These are phyloP conservation scores for Trichosporon sp. DNA, from an alignment of 1,284 basidiomycete species.

Conservation along the genomic window DNA sequence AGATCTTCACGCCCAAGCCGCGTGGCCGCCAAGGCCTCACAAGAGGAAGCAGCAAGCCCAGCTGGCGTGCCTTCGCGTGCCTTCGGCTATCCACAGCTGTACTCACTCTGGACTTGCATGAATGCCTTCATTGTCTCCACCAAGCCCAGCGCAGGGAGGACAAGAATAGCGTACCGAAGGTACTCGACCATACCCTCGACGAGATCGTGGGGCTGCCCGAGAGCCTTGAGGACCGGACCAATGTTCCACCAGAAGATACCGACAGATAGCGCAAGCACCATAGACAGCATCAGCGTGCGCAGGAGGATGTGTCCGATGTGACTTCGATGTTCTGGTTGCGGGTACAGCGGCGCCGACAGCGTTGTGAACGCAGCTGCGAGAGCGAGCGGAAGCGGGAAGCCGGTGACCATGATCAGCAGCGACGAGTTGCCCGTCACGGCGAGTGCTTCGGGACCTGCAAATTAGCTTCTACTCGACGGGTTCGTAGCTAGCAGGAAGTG, in stretches of 20 bases:
- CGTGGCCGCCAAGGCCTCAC: too few relatives aligned
- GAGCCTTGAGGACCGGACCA: conserved; percentile 19
- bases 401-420: conserved; percentile 30
- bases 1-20: too few relatives aligned
- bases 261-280: conserved; percentile 21
- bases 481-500: background rate
- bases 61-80: background rate
- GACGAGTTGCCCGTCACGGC: conserved; percentile 32
- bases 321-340: conserved; percentile 17
- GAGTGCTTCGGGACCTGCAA: conserved; percentile 17
- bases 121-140: conserved; percentile 30
- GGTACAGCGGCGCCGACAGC: conserved; percentile 32
- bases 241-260: conserved; percentile 34
- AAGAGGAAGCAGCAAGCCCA: too few relatives aligned
- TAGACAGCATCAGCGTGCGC: conserved; percentile 27
- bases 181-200: conserved; percentile 22
- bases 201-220: conserved; percentile 25
- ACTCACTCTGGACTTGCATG: conserved; percentile 28
- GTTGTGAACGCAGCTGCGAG: conserved; percentile 39
- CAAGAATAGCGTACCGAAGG: conserved; percentile 12
- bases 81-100: background rate
- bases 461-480: background rate
- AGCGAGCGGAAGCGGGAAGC: conserved; percentile 27
- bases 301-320: conserved; percentile 40
- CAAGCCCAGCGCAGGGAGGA: conserved; percentile 21